Evolutionary conservation across 1,284 basidiomycete genomes (phyloP).

Genomic region (Leccinum pachyderme): DNA sequence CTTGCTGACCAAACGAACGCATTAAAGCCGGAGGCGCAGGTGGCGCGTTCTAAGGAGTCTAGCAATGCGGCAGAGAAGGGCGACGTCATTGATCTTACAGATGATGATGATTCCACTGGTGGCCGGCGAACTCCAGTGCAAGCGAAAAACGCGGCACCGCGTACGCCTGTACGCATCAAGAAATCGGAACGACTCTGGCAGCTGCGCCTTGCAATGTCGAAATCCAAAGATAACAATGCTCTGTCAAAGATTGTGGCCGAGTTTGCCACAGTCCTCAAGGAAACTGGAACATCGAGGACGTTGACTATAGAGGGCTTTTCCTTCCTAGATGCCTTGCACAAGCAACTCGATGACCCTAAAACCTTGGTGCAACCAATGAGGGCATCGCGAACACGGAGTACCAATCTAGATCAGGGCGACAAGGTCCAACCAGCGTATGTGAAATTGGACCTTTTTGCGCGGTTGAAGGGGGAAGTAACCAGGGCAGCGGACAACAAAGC

Average conservation of each 20-base stretch:
- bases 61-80: conserved; percentile 22
- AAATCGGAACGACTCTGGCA: conserved; percentile 56
- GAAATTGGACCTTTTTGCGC: conserved; percentile 57
- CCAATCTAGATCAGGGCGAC: conserved; percentile 32
- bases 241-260: conserved; percentile 54
- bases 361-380: conserved; percentile 55
- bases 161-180: conserved; percentile 34
- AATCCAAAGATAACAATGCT: conserved; percentile 51
- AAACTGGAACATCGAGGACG: conserved; percentile 61
- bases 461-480: conserved; percentile 52
- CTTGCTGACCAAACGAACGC: conserved; percentile 52
- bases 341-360: conserved; percentile 65
- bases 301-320: conserved; percentile 69
- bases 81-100: conserved; percentile 50
- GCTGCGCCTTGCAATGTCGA: conserved; percentile 42
- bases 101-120: conserved; percentile 44
- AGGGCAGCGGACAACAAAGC: conserved; percentile 49
- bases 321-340: conserved; percentile 65
- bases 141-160: conserved; percentile 23
- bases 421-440: conserved; percentile 44
- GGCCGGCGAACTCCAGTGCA: conserved; percentile 29
- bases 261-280: conserved; percentile 57
- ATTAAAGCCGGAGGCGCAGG: conserved; percentile 33
- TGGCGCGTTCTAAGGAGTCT: conserved; percentile 30
- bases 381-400: conserved; percentile 42